Evolutionary conservation across 495 filamentous ascomycete species (phyloP).

Genomic region (Xeromyces bisporus): DNA sequence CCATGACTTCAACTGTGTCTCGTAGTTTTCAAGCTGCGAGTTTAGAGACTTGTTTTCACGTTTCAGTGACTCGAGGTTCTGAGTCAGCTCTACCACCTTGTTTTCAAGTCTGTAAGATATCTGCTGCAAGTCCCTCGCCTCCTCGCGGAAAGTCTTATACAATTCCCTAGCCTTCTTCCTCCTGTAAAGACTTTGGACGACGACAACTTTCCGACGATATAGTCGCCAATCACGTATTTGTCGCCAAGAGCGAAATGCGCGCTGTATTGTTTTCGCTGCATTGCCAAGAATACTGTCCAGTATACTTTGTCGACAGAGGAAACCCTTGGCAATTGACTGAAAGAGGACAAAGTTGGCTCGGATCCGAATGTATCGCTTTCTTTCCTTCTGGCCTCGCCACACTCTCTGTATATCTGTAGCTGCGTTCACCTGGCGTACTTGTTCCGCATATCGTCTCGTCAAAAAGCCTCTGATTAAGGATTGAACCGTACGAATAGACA

Average conservation of each 20-base stretch:
- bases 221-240: conserved; percentile 70
- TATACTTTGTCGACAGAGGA: conserved; percentile 69
- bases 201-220: conserved; percentile 73
- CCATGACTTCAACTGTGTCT: conserved; percentile 89
- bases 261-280: conserved; percentile 78
- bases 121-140: conserved; percentile 93
- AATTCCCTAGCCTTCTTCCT: conserved; percentile 62
- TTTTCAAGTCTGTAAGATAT: conserved; percentile 99
- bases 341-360: conserved; percentile 69
- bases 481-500: conserved; percentile 66
- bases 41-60: conserved; percentile 77
- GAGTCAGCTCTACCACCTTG: conserved; percentile 96
- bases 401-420: conserved; percentile 89
- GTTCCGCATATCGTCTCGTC: conserved; percentile 60
- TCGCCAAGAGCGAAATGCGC: conserved; percentile 66
- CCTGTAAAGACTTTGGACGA: conserved; percentile 88
- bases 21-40: conserved; percentile 88
- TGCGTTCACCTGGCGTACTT: conserved; percentile 66
- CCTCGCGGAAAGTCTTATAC: conserved; percentile 84
- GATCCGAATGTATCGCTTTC: conserved; percentile 57
- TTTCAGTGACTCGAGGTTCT: conserved; percentile 81
- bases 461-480: conserved; percentile 53
- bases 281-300: conserved; percentile 89
- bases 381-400: conserved; percentile 81
- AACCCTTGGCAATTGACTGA: conserved; percentile 82